Evolutionary conservation across 371 early-diverging fungal genomes (phyloP), one percentile per base, ranked within the genome.

Genomic region (Vavraia culicis): DNA sequence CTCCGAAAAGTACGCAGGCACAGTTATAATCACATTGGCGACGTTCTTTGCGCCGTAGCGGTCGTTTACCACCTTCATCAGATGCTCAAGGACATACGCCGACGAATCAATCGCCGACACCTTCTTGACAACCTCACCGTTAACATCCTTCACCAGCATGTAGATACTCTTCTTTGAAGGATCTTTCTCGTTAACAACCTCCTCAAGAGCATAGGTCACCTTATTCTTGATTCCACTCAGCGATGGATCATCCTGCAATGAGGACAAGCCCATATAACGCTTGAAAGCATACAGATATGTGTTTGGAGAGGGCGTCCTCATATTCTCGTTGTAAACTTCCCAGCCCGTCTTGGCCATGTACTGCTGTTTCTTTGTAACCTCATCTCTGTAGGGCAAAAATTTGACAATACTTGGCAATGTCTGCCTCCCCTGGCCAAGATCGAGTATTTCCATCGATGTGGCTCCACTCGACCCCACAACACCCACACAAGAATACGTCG

Each of bases 371-470:
- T n/a, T n/a, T n/a, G n/a, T n/a, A n/a, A n/a, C n/a, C n/a, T n/a
- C n/a, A n/a, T n/a, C n/a, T n/a, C n/a, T n/a, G 87, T 88, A 44
- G 94, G 88, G 49, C 85, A 78, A 73, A 85, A 84, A 49, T 73
- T 69, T 85, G 49, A 88, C 87, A 59, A 85, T 84, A 35, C 85
- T 82, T 54, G 89, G 91, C 46, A 84, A 85, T 55, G 83, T 87
- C 58, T 84, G 77, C 77, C 83, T 80, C 64, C 87, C 90, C 74
- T 88, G 87, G 72, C 81, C 82, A 75, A 88, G 86, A 72, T 88
- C 83, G 10, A 71, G 55, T 20, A 69, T 60, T 23, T 59, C 54
- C 16, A 68, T 42, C 8, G 57, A 81, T 68, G 83, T 87, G 73
- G 85, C 83, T n/a, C n/a, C n/a, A 69, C 79, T 80, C 67, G 82